Base-by-base conservation (phyloP, 2,329 filamentous ascomycete species). In the Calonectria pseudoturangicola region DNA sequence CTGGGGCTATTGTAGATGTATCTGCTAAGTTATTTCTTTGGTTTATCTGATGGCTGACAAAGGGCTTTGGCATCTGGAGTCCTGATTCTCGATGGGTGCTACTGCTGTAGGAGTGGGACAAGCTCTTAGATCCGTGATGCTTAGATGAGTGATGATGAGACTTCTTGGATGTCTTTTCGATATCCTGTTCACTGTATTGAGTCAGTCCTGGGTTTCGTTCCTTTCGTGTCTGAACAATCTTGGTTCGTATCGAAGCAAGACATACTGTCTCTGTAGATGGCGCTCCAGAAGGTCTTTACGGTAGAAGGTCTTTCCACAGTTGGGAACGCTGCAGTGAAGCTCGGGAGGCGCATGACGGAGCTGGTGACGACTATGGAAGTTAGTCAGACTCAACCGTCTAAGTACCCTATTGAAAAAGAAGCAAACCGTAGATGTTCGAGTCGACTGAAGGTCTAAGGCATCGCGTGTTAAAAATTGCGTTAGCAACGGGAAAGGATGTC, bases 201-300 rank as follows among this genome's bases (percentile, higher is more conserved):
- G 72, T 80, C 70, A 80, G 76, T 45, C 27, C 67, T 39, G 21
- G 41, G 39, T 27, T 68, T 16, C 21, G 33, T n/a, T 30, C 66
- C 9, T 27, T 27, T 27, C 39, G 36, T 43, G 28, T 50, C 18
- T 30, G 2, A 58, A 28, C 33, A 25, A n/a, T 3, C 13, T n/a
- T 60, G 48, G 27, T 63, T 48, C 21, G n/a, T 33, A 65, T 72
- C 47, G 58, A 39, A 60, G 28, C 47, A 48, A 66, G 66, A 77
- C 83, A 76, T 81, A 85, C 84, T 85, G 83, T 76, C 80, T 81
- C 68, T 83, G 83, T n/a, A 82, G 76, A 77, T 93, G 91, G 45
- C 91, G 88, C n/a, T 88, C 85, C 21, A 92, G 84, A 13, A 93
- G 82, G 79, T 93, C 91, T 56, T 88, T 86, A 67, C 91, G 87